These are phyloP conservation scores for Microbotryum violaceum DNA, from an alignment of 1,284 basidiomycete species.

Conservation along the genomic window DNA sequence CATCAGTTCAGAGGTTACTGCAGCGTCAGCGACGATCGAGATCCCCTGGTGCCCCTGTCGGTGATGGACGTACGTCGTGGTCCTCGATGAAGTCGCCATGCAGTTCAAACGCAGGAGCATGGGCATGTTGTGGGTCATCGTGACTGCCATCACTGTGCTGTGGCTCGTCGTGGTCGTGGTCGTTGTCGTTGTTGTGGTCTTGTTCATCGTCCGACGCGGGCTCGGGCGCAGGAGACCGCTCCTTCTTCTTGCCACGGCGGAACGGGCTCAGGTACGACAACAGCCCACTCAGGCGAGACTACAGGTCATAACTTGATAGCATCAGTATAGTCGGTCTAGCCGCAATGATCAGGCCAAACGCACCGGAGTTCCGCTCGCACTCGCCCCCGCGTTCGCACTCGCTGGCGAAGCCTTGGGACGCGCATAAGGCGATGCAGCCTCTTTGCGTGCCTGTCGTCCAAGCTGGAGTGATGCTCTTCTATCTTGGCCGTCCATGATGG, in stretches of 20 bases:
- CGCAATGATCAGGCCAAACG: not conserved
- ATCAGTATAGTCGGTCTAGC: not conserved
- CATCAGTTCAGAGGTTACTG: not conserved
- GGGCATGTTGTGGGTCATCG: constrained; percentile 1
- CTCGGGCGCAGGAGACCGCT: not conserved
- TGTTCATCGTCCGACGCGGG: not conserved
- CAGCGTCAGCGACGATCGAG: not conserved
- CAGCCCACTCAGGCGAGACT: constrained; percentile 6
- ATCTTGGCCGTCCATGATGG: constrained; percentile 1
- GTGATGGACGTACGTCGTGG: not conserved
- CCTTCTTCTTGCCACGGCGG: not conserved
- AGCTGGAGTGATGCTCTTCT: not conserved
- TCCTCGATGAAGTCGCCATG: not conserved
- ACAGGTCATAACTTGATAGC: not conserved
- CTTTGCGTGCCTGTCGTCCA: not conserved
- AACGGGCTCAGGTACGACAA: constrained; percentile 8
- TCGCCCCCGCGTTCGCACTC: not conserved
- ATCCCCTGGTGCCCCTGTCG: not conserved
- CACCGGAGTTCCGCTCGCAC: not conserved
- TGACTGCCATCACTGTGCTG: not conserved
- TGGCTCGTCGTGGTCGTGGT: not conserved
- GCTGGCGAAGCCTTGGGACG: not conserved
- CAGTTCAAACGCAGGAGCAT: constrained; percentile 7
- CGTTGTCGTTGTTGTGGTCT: not conserved
- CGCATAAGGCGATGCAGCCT: constrained; percentile 4